Evolutionary conservation across 768 basidiomycete species (phyloP).

Genomic region (Suillus sp.): DNA sequence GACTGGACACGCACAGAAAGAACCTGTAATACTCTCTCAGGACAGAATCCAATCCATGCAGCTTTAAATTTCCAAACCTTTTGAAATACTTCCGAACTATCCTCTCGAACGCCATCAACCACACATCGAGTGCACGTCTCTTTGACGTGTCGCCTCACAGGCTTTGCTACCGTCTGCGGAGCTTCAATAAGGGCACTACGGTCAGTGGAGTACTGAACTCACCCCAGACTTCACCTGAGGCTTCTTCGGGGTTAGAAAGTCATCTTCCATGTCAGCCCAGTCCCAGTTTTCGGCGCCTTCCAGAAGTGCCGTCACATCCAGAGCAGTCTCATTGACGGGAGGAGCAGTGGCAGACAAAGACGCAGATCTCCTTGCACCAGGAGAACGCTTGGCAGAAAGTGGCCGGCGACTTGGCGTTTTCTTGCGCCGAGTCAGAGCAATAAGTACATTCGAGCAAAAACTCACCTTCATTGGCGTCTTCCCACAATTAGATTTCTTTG

Average conservation of each 20-base stretch:
- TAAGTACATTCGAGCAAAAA: neutral
- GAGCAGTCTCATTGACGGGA: conserved; percentile 26
- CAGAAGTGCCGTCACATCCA: conserved; percentile 51
- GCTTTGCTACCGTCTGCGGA: conserved; percentile 17
- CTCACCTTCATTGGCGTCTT: conserved; percentile 24
- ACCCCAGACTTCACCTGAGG: conserved; percentile 26
- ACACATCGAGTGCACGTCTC: conserved; percentile 56
- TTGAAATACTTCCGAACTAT: conserved; percentile 33
- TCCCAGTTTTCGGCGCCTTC: conserved; percentile 74
- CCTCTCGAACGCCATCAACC: conserved; percentile 49
- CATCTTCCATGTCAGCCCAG: conserved; percentile 57
- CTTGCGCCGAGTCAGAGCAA: conserved; percentile 15
- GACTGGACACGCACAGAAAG: conserved; percentile 51
- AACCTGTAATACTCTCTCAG: conserved; percentile 38
- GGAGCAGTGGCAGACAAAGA: conserved; percentile 14
- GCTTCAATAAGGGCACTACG: conserved; percentile 12
- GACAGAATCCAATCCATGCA: neutral
- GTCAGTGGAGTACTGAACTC: neutral
- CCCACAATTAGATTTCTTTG: conserved; percentile 45
- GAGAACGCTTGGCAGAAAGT: conserved; percentile 23
- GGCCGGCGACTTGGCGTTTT: conserved; percentile 19
- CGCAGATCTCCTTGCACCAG: conserved; percentile 16
- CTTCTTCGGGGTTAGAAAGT: conserved; percentile 52
- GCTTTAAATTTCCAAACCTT: conserved; percentile 40
- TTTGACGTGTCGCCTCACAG: conserved; percentile 27